phyloP scores from a whole-genome alignment of 1,139 yeast species.

The Yamadazyma dushanensis region DNA sequence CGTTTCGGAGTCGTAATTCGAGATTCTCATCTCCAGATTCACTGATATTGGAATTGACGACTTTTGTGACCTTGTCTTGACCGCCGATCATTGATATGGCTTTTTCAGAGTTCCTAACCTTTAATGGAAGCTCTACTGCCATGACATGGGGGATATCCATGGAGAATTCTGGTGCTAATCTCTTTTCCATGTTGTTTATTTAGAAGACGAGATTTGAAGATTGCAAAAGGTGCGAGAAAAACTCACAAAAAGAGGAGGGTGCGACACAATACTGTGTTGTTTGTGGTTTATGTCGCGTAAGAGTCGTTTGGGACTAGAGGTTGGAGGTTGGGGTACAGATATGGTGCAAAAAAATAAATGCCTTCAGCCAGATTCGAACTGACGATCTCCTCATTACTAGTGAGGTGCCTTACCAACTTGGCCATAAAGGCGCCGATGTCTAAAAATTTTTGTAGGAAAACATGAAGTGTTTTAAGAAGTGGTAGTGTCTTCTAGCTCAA shows the following conservation, averaged over 20 bases:
- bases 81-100: conserved; percentile 87
- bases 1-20: conserved; percentile 66
- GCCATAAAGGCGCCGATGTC: conserved; percentile 49
- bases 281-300: too few species aligned
- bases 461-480: too few species aligned
- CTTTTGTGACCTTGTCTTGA: conserved; percentile 40
- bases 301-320: too few species aligned
- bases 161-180: conserved; percentile 50
- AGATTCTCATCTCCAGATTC: conserved; percentile 25
- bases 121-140: conserved; percentile 78
- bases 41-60: conserved; percentile 25
- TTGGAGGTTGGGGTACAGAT: too few species aligned
- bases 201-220: neutral
- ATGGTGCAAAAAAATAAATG: conserved; percentile 45
- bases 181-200: conserved; percentile 2
- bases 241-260: too few species aligned
- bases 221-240: too few species aligned
- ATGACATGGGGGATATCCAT: conserved; percentile 75
- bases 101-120: conserved; percentile 58
- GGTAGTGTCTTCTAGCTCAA: too few species aligned
- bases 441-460: neutral
- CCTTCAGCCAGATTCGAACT: conserved; percentile 85
- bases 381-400: conserved; percentile 91
- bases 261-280: too few species aligned
- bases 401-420: conserved; percentile 93